A percentile compares a stretch with the other conserved stretches of the same genome.
phyloP scores from a whole-genome alignment of 257 asterid genomes.

The Solanum stenotomum region DNA sequence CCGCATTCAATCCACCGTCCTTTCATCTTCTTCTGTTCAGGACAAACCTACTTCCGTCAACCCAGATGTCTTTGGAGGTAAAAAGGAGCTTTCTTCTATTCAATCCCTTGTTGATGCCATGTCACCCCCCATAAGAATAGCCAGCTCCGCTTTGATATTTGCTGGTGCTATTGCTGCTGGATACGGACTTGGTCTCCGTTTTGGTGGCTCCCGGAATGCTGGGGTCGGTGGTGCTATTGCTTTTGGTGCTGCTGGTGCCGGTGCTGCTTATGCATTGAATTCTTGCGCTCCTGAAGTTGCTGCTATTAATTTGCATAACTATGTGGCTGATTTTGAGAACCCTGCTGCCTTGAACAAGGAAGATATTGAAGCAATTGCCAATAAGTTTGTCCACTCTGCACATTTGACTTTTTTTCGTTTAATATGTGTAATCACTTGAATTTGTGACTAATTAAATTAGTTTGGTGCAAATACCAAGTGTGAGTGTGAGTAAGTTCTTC shows the following conservation, averaged over 20 bases:
- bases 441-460: background rate
- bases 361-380: constrained; percentile 74
- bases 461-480: background rate
- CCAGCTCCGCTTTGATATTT: constrained; percentile 57
- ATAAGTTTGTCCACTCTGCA: constrained; percentile 24
- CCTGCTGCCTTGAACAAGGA: constrained; percentile 71
- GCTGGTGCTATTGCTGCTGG: constrained; percentile 82
- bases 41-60: constrained; percentile 7
- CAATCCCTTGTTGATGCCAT: constrained; percentile 67
- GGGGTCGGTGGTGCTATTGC: constrained; percentile 79
- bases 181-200: constrained; percentile 64
- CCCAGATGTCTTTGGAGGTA: constrained; percentile 61
- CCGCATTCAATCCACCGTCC: constrained; percentile 22
- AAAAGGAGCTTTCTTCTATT: constrained; percentile 48
- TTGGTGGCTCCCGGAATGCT: constrained; percentile 68
- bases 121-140: constrained; percentile 73
- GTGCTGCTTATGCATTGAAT: constrained; percentile 76
- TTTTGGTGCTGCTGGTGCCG: constrained; percentile 82
- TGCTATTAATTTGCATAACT: constrained; percentile 74
- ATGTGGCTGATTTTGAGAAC: constrained; percentile 65
- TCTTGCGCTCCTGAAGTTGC: constrained; percentile 88
- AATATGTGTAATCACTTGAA: background rate
- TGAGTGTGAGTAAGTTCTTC: background rate
- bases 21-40: constrained; percentile 8
- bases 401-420: background rate